Conservation (phyloP, 331 rosid species). For the Saraca asoca region DNA sequence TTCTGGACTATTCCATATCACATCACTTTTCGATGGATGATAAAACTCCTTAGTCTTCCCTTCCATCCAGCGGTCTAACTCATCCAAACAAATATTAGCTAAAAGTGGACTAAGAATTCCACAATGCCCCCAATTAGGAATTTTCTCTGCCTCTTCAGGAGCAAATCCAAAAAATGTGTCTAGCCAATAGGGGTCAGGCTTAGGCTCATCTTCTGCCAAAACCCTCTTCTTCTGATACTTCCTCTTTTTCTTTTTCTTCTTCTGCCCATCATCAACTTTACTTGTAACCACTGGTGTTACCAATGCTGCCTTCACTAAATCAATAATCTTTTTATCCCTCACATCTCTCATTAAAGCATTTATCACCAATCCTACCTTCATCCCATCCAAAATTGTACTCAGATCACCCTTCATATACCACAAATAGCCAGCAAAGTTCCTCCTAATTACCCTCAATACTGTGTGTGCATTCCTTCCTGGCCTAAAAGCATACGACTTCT, state of each 20-base stretch:
- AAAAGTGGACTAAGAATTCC: slow-evolving; percentile 83
- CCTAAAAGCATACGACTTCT: slow-evolving; percentile 68
- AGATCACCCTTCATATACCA: slow-evolving; percentile 90
- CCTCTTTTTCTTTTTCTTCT: slow-evolving; percentile 67
- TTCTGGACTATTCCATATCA: slow-evolving; percentile 84
- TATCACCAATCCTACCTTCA: slow-evolving; percentile 71
- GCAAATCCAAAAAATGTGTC: slow-evolving; percentile 84
- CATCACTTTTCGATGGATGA: slow-evolving; percentile 91
- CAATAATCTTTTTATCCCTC: slow-evolving; percentile 79
- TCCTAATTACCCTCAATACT: slow-evolving; percentile 51
- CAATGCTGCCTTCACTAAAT: slow-evolving; percentile 72
- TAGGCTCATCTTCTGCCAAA: slow-evolving; percentile 89
- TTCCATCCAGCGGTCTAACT: slow-evolving; percentile 94
- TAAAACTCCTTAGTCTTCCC: slow-evolving; percentile 80
- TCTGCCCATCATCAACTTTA: slow-evolving; percentile 55
- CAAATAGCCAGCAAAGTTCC: slow-evolving; percentile 75
- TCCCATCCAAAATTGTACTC: slow-evolving; percentile 77
- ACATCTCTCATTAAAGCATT: slow-evolving; percentile 86
- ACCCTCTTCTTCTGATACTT: slow-evolving; percentile 95
- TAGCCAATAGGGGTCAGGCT: slow-evolving; percentile 97
- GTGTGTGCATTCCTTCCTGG: slow-evolving; percentile 69
- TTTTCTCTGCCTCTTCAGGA: slow-evolving; percentile 83
- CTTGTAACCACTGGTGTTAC: slow-evolving; percentile 65
- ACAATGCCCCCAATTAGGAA: slow-evolving; percentile 92
- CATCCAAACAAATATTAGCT: slow-evolving; percentile 80